phyloP scores from a whole-genome alignment of 2,329 filamentous ascomycete genomes.

The Colletotrichum ledebouriae region DNA sequence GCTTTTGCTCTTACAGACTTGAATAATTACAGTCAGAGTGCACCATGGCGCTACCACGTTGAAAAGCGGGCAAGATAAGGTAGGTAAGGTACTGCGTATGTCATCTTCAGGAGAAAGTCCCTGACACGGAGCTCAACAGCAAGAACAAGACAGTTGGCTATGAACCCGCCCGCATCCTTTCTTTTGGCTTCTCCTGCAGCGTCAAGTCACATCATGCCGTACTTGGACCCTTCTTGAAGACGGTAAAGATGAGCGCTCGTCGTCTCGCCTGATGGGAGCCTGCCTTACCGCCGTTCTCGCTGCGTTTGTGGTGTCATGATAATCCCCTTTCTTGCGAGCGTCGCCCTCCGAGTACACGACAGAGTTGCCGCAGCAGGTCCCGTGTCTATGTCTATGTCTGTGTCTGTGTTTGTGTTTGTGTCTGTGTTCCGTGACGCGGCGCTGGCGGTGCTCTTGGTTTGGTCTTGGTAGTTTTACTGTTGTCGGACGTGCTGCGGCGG shows the following conservation, averaged over 20 bases:
- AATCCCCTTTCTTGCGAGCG: not conserved
- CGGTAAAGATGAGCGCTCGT: not conserved
- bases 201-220: not conserved
- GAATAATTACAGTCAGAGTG: no score
- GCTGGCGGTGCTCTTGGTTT: conserved; percentile 24
- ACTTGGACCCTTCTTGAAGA: conserved; percentile 28
- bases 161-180: not conserved
- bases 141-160: not conserved
- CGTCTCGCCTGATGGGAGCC: conserved; percentile 12
- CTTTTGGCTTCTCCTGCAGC: conserved; percentile 3
- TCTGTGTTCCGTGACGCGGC: conserved; percentile 22
- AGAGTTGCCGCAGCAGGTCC: conserved; percentile 29
- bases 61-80: no score
- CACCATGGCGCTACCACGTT: no score
- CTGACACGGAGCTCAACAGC: not conserved
- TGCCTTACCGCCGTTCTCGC: conserved; percentile 25
- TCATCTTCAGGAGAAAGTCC: no score
- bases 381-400: conserved; percentile 18
- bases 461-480: conserved; percentile 2
- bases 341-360: conserved; percentile 1
- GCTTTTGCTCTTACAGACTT: no score
- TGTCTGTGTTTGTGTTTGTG: conserved; percentile 19
- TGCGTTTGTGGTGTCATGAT: conserved; percentile 31
- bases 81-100: no score
- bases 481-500: not conserved